Percentiles rank a stretch among this genome's conserved stretches.
Evolutionary conservation across 2,329 filamentous ascomycete species (phyloP).

Genomic region (Hymenoscyphus scutula): DNA sequence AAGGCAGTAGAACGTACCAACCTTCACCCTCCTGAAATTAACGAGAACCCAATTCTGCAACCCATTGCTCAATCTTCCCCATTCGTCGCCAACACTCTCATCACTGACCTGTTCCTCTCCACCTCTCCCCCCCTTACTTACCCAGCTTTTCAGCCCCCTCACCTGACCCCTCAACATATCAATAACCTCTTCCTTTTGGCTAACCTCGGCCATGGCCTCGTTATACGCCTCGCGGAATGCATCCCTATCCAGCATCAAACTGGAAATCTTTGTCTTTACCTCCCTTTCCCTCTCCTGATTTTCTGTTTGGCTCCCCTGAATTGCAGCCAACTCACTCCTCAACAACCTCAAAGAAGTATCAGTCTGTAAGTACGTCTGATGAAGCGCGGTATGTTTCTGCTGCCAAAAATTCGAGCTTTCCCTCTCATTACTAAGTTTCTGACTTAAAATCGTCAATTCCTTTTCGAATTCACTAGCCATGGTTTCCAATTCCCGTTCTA

Average conservation of each 20-base stretch:
- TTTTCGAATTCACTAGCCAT: conserved; percentile 54
- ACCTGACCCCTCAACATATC: conserved; percentile 57
- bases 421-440: conserved; percentile 45
- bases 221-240: conserved; percentile 49
- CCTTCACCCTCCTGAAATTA: conserved; percentile 62
- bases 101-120: conserved; percentile 62
- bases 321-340: conserved; percentile 47
- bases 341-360: conserved; percentile 54
- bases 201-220: conserved; percentile 45
- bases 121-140: conserved; percentile 63
- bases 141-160: conserved; percentile 67
- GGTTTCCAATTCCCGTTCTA: conserved; percentile 47
- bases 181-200: conserved; percentile 55
- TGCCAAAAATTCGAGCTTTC: conserved; percentile 59
- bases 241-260: conserved; percentile 35
- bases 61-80: conserved; percentile 62
- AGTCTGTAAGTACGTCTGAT: conserved; percentile 51
- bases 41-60: conserved; percentile 73
- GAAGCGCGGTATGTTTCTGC: conserved; percentile 50
- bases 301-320: conserved; percentile 46
- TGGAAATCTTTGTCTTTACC: conserved; percentile 31
- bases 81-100: conserved; percentile 61
- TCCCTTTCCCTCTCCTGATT: conserved; percentile 28
- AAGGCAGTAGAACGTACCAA: conserved; percentile 39
- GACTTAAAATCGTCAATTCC: conserved; percentile 52